Evolutionary conservation across 306 rosid genomes (phyloP), one percentile per base, ranked within the genome.

Genomic region (Gleditsia sinensis): DNA sequence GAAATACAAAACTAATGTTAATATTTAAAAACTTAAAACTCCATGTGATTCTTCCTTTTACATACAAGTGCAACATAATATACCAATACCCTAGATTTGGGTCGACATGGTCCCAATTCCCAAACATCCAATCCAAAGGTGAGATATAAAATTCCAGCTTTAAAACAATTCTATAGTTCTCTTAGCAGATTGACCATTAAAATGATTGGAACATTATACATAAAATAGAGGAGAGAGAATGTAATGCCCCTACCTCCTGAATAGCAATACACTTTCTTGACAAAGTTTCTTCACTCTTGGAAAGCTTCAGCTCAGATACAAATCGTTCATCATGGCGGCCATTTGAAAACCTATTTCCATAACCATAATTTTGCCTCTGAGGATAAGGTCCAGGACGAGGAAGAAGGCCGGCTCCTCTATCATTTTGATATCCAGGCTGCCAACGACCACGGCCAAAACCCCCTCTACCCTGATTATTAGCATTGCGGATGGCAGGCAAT

Each of bases 321-420:
- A 94, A 88, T 14, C 95, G 89, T 58, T 94, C 98, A 46, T 91
- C 95, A 5, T 83, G 86, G 62, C 88, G 92, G 56, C 91, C 89
- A 77, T 87, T 90, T 23, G 83, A 34, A 79, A 84, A 88, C 84
- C 87, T 91, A 54, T 91, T 67, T 37, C 91, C 91, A 63, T 60
- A 90, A 75, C 96, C 96, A 33, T 57, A 92, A 67, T 82, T 86
- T 54, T 85, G 96, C 85, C 96, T 84, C 64, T 84, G 93, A 37
- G 93, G 95, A 90, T 78, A 94, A 53, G 97, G 92, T 57, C 98
- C 97, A 7, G 97, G 97, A 46, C 93, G 86, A 13, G 97, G 97
- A 80, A 94, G 97, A 72, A 94, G 83, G 40, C 99, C 98, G 3
- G 97, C 85, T 32, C 89, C 98, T 82, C 99, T 91, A 78, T 86